Conservation (phyloP, 2,329 filamentous ascomycete species). For the Colletotrichum plurivorum region DNA sequence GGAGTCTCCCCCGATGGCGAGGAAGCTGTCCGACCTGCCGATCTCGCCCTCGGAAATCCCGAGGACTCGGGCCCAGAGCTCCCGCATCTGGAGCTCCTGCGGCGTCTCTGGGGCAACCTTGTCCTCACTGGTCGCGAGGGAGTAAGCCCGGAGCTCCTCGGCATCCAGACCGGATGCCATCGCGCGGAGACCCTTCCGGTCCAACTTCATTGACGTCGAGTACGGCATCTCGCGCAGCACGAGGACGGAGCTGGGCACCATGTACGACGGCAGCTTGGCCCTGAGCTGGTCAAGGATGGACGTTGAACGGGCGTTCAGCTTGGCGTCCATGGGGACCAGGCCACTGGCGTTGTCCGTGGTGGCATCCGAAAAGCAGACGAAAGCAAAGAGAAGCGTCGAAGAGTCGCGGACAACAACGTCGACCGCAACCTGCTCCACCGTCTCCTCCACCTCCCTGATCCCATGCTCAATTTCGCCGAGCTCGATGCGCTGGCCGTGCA, state of each 20-base stretch:
- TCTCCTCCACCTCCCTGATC: background rate
- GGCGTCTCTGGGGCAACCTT: background rate
- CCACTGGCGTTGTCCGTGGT: background rate
- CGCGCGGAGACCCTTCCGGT: slow-evolving; percentile 38
- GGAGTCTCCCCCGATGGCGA: slow-evolving; percentile 20
- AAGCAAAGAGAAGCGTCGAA: background rate
- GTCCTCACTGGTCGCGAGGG: background rate
- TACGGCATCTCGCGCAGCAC: slow-evolving; percentile 42
- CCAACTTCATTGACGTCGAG: slow-evolving; percentile 42
- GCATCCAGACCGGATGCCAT: background rate
- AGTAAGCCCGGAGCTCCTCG: slow-evolving; percentile 23
- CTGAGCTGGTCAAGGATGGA: background rate
- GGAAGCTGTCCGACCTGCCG: slow-evolving; percentile 16
- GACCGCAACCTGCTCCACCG: slow-evolving; percentile 30
- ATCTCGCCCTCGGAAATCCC: background rate
- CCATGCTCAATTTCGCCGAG: slow-evolving; percentile 49
- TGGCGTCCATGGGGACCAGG: background rate
- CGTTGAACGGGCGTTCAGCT: slow-evolving; percentile 26
- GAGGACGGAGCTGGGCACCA: slow-evolving; percentile 52
- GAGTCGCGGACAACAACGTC: slow-evolving; percentile 7
- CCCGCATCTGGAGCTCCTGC: slow-evolving; percentile 4
- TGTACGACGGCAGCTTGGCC: slow-evolving; percentile 45
- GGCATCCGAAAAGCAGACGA: slow-evolving; percentile 12
- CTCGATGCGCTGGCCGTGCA: slow-evolving; percentile 51
- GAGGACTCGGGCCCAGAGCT: slow-evolving; percentile 10